Evolutionary conservation across 2,329 filamentous ascomycete genomes (phyloP).

Genomic region (Aureobasidium sp.): DNA sequence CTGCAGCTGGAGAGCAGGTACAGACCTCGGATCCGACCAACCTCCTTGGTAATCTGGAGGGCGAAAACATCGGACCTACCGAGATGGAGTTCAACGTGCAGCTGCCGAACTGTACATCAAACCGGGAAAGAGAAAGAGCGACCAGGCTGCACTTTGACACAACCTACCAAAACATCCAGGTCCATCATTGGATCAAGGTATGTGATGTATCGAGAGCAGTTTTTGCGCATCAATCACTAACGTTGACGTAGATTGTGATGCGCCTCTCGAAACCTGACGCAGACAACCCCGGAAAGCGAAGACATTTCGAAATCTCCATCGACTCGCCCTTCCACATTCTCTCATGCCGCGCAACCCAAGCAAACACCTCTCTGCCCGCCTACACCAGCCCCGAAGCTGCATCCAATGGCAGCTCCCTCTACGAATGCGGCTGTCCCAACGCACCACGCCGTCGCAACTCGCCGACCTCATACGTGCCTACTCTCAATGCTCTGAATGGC

Average conservation of each 20-base stretch:
- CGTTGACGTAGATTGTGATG: slow-evolving; percentile 66
- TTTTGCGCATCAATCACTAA: slow-evolving; percentile 13
- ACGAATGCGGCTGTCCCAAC: slow-evolving; percentile 60
- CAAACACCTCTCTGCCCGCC: slow-evolving; percentile 77
- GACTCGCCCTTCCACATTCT: slow-evolving; percentile 92
- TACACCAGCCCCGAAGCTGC: slow-evolving; percentile 55
- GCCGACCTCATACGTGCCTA: slow-evolving; percentile 47
- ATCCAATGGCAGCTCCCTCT: slow-evolving; percentile 29
- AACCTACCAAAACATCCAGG: slow-evolving; percentile 87
- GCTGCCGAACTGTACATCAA: slow-evolving; percentile 78
- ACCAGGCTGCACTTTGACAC: slow-evolving; percentile 78
- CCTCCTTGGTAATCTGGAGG: slow-evolving; percentile 70
- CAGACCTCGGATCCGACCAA: slow-evolving; percentile 55
- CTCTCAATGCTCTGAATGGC: slow-evolving; percentile 49
- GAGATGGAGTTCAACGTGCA: slow-evolving; percentile 94
- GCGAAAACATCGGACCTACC: slow-evolving; percentile 74
- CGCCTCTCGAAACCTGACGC: slow-evolving; percentile 78
- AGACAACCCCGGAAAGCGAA: slow-evolving; percentile 67
- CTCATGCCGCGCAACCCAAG: slow-evolving; percentile 85
- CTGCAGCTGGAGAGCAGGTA: slow-evolving; percentile 50
- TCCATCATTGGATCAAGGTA: slow-evolving; percentile 96
- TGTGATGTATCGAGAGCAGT: slow-evolving; percentile 23
- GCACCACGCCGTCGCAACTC: slow-evolving; percentile 48
- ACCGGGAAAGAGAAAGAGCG: slow-evolving; percentile 62
- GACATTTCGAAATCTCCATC: slow-evolving; percentile 93